Percentiles rank a stretch among this genome's conserved stretches.
Conservation (phyloP, 805 yeast genomes). For the Nakazawaea peltata region DNA sequence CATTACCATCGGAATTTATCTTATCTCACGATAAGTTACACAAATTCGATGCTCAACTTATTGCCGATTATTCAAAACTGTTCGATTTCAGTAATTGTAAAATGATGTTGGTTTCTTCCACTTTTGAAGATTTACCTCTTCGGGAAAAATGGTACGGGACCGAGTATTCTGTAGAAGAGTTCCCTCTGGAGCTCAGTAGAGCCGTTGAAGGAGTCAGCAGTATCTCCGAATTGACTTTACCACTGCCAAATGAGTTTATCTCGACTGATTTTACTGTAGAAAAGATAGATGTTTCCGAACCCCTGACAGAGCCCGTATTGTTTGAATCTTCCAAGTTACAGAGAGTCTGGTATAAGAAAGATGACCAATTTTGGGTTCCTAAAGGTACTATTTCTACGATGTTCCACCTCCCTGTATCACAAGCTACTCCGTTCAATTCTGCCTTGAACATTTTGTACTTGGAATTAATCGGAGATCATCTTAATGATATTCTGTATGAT, state of each 20-base stretch:
- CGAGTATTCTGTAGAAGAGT: constrained; percentile 45
- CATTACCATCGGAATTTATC: constrained; percentile 57
- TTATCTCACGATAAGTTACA: constrained; percentile 50
- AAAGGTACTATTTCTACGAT: constrained; percentile 64
- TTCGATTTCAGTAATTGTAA: constrained; percentile 57
- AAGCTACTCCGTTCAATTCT: constrained; percentile 48
- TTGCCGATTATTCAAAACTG: constrained; percentile 38
- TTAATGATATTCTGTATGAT: constrained; percentile 72
- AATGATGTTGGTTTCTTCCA: constrained; percentile 44
- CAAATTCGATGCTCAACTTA: constrained; percentile 47
- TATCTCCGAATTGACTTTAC: constrained; percentile 43
- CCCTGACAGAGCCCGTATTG: constrained; percentile 52
- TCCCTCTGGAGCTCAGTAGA: constrained; percentile 31
- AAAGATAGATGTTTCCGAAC: constrained; percentile 27
- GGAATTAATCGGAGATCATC: constrained; percentile 66
- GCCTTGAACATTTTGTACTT: constrained; percentile 55
- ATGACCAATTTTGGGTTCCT: constrained; percentile 84
- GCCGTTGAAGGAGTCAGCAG: constrained; percentile 23
- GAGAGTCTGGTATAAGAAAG: constrained; percentile 83
- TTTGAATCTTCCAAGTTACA: constrained; percentile 41
- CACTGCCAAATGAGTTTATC: constrained; percentile 70
- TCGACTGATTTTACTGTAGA: constrained; percentile 70
- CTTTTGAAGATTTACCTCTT: constrained; percentile 36
- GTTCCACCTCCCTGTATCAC: constrained; percentile 58
- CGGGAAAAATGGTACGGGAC: constrained; percentile 91